Evolutionary conservation across 768 basidiomycete species (phyloP), one percentile per base, ranked within the genome.

Genomic region (Ephemerocybe angulata): DNA sequence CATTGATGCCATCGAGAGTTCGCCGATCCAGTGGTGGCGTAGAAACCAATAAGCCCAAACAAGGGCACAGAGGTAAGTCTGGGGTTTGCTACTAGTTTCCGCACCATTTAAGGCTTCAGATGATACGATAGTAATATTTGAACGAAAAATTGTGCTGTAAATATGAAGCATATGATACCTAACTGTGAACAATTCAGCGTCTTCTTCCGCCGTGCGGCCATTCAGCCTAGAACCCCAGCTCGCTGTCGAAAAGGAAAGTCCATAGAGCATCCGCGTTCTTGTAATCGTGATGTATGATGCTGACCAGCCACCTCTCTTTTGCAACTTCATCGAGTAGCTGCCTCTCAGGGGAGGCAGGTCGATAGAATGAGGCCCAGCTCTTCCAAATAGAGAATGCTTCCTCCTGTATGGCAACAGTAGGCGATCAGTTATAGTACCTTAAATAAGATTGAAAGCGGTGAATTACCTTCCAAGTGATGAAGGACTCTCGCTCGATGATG

Each of bases 301-400:
- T 95, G 58, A 98, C 85, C 48, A 99, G 73, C 96, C 96, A 99
- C 37, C 89, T 80, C 52, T 83, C 76, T 53, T 86, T 77, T 43
- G 84, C 76, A 37, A 98, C 79, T 4, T 69, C 57, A 50, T 95
- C 86, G 25, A 99, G 75, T n/a, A 95, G 63, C 37, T 72, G 70
- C 49, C 94, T 80, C 52, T 91, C 86, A 4, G 77, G 72, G 0
- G 94, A 93, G 5, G 67, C 77, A 1, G 90, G 87, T 3, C 87
- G 82, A 64, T 93, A 96, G 58, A 90, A 86, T 19, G 85, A 83
- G 12, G 93, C 87, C 97, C 97, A 99, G 59, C 94, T 89, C 1
- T 84, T 79, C 96, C 96, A 99, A 53, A 94, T 95, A 8, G 86
- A 87, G 68, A 97, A 99, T 0, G 93, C 95, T 67, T 98, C 97